Conservation (phyloP, 1,139 yeast species). For the Protomyces gravidus region DNA sequence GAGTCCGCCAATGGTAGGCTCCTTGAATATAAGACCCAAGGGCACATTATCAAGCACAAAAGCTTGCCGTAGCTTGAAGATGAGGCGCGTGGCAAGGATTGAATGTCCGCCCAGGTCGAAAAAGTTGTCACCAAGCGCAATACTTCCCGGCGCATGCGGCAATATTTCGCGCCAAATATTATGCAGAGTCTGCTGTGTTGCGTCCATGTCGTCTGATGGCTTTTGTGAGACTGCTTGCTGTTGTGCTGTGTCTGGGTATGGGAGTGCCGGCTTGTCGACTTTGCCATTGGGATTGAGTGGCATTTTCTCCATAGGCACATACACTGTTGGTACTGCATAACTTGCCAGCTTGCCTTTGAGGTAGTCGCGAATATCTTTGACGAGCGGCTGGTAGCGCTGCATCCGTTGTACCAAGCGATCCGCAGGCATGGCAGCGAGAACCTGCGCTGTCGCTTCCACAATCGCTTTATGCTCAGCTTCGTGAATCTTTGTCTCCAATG, state of each 20-base stretch:
- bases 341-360: conserved; percentile 85
- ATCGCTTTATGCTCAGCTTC: conserved; percentile 79
- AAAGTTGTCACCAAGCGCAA: conserved; percentile 78
- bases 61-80: conserved; percentile 78
- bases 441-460: conserved; percentile 56
- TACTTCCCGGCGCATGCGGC: conserved; percentile 76
- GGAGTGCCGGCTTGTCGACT: conserved; percentile 93
- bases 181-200: conserved; percentile 62
- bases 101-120: conserved; percentile 98
- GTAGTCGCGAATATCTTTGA: conserved; percentile 73
- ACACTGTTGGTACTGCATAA: conserved; percentile 87
- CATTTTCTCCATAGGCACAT: conserved; percentile 77
- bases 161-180: conserved; percentile 81
- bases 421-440: conserved; percentile 45
- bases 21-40: conserved; percentile 79
- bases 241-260: conserved; percentile 89
- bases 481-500: conserved; percentile 82
- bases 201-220: conserved; percentile 50
- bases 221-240: conserved; percentile 58
- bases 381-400: conserved; percentile 67
- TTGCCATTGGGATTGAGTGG: conserved; percentile 98
- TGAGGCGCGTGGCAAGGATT: conserved; percentile 93
- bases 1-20: conserved; percentile 77
- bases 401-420: conserved; percentile 79
- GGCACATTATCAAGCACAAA: conserved; percentile 71